Evolutionary conservation across 176 grass and related monocot species (phyloP), one percentile per base, ranked within the genome.

Genomic region (Zoysia pacifica): DNA sequence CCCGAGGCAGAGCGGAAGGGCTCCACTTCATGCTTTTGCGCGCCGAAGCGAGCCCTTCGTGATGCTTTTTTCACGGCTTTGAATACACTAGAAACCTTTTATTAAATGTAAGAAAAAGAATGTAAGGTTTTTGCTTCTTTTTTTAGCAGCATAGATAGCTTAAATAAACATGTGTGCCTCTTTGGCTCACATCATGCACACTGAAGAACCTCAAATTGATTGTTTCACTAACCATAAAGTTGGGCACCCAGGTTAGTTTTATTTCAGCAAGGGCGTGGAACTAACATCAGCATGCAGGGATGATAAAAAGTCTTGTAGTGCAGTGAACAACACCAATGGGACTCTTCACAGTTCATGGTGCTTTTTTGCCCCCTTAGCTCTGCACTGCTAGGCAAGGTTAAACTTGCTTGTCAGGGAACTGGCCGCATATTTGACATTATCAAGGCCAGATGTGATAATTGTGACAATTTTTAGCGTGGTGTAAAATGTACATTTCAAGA

Each of bases 331-430:
- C 28, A 72, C 12, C 5, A 40, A 19, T 19, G 13, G 39, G 16
- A 16, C 9, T 41, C 18, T 74, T 74, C 37, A 48, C 36, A 16
- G 13, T 72, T 2, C 60, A 55, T 85, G 58, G 11, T 20, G 50
- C 35, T 46, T 62, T 62, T 72, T 9, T 28, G 28, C 28, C 28
- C 7, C 48, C 63, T 58, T 36, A 69, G 62, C 13, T 37, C 54
- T 56, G 48, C 37, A 45, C 67, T 65, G 13, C 20, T 62, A 65
- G 45, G 67, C 56, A 56, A 76, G 48, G 28, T 70, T 65, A 65
- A 81, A 82, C 49, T 59, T 59, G 35, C 50, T 39, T 52, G 55
- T 11, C 50, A 7, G 4, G 28, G 62, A 6, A 75, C 52, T 47
- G 44, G 39, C 48, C 39, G 19, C 40, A 14, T 46, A 44, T 41